Percentiles rank a stretch among this genome's conserved stretches.
Conservation (phyloP, 768 basidiomycete species). For the Suillus subalutaceus region DNA sequence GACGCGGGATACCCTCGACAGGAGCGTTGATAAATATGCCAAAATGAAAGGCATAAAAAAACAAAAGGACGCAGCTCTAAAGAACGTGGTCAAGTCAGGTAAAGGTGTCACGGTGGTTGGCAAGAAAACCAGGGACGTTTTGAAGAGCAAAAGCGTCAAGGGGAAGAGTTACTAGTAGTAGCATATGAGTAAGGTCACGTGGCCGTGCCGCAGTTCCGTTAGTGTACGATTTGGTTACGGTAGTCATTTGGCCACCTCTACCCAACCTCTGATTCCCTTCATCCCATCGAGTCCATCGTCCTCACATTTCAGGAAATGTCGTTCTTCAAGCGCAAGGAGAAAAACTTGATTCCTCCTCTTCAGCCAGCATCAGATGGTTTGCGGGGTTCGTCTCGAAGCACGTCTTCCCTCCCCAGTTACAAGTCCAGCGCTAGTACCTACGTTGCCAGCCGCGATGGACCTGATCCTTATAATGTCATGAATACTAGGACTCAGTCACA, state of each 20-base stretch:
- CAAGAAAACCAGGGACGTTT: constrained; percentile 49
- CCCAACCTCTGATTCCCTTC: not conserved
- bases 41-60: constrained; percentile 64
- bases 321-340: constrained; percentile 66
- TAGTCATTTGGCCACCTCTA: not conserved
- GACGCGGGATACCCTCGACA: constrained; percentile 64
- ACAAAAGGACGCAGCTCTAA: constrained; percentile 83
- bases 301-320: constrained; percentile 21
- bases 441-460: constrained; percentile 66
- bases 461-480: constrained; percentile 48
- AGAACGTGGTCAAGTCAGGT: constrained; percentile 80
- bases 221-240: not conserved
- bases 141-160: constrained; percentile 37
- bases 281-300: not conserved
- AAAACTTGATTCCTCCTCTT: constrained; percentile 70
- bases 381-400: constrained; percentile 34
- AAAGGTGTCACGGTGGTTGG: constrained; percentile 89
- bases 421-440: constrained; percentile 65
- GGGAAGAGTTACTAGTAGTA: constrained; percentile 35
- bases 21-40: constrained; percentile 65
- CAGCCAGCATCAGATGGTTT: constrained; percentile 34
- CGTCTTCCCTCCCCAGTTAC: constrained; percentile 44
- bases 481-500: constrained; percentile 30
- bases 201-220: not conserved
- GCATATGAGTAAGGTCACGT: not conserved